Percentiles rank a stretch among this genome's conserved stretches.
Conservation (phyloP, 2,329 filamentous ascomycete genomes). For the Aspergillus sp. region DNA sequence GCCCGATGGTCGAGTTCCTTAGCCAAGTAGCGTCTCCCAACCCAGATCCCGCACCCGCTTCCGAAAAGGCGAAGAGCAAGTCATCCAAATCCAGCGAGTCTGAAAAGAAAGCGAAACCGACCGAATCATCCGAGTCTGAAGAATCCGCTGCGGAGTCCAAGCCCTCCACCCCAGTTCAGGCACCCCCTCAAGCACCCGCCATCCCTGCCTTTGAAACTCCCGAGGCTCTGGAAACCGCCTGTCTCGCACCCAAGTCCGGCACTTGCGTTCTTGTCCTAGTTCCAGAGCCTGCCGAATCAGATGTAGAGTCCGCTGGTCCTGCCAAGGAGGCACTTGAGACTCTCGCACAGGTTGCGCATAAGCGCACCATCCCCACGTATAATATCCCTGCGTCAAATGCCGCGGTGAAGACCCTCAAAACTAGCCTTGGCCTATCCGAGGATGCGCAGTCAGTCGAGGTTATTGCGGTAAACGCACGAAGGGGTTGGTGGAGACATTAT, state of each 20-base stretch:
- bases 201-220: constrained; percentile 66
- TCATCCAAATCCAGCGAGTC: constrained; percentile 41
- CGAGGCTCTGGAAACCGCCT: constrained; percentile 66
- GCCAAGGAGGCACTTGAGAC: constrained; percentile 58
- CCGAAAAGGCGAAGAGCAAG: constrained; percentile 39
- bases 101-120: constrained; percentile 48
- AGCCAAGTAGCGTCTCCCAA: constrained; percentile 77
- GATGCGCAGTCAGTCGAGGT: constrained; percentile 61
- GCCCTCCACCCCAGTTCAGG: constrained; percentile 42
- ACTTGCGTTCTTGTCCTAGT: constrained; percentile 81
- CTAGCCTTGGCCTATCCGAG: constrained; percentile 60
- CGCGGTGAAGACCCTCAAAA: constrained; percentile 56
- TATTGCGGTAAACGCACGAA: constrained; percentile 79
- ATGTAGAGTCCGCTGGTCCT: constrained; percentile 45
- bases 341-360: constrained; percentile 73
- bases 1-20: constrained; percentile 76
- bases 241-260: constrained; percentile 71
- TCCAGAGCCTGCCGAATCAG: constrained; percentile 53
- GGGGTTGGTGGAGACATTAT: constrained; percentile 82
- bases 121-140: constrained; percentile 35
- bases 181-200: constrained; percentile 59
- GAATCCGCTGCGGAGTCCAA: constrained; percentile 30
- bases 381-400: constrained; percentile 65
- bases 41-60: constrained; percentile 64
- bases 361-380: constrained; percentile 83